phyloP scores from a whole-genome alignment of 78 protist genomes.

The Cavenderia fasciculata region DNA sequence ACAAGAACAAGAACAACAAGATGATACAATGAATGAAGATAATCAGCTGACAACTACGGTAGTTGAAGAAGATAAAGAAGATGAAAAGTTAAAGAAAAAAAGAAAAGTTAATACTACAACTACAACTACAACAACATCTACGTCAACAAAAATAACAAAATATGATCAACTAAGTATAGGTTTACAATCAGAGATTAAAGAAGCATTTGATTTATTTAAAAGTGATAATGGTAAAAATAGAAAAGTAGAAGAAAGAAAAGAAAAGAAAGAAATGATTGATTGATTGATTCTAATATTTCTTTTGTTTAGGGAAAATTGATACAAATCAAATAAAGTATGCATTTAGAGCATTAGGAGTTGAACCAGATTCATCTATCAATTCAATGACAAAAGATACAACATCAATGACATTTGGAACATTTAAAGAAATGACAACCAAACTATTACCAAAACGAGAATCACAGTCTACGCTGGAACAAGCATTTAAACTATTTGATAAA shows the following conservation, averaged over 20 bases:
- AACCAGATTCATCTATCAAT: not conserved
- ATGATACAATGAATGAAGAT: not conserved
- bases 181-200: conserved; percentile 34
- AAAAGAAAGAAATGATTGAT: too few relatives aligned
- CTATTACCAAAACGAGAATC: conserved; percentile 52
- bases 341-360: conserved; percentile 56
- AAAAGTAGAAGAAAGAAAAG: too few relatives aligned
- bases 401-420: not conserved
- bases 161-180: not conserved
- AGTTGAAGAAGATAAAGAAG: not conserved
- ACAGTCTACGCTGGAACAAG: conserved; percentile 42
- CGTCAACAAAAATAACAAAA: not conserved
- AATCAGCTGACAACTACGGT: not conserved
- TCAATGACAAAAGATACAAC: not conserved
- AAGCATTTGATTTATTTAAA: conserved; percentile 58
- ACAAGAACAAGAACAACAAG: not conserved
- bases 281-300: too few relatives aligned
- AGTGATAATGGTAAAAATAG: conserved; percentile 27
- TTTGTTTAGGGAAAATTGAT: conserved; percentile 41
- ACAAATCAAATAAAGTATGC: conserved; percentile 34
- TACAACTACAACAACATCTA: not conserved
- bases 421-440: conserved; percentile 32
- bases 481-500: conserved; percentile 64
- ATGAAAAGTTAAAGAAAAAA: not conserved
- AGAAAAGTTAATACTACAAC: not conserved